phyloP scores from a whole-genome alignment of 257 asterid species.

The Salvia hispanica region DNA sequence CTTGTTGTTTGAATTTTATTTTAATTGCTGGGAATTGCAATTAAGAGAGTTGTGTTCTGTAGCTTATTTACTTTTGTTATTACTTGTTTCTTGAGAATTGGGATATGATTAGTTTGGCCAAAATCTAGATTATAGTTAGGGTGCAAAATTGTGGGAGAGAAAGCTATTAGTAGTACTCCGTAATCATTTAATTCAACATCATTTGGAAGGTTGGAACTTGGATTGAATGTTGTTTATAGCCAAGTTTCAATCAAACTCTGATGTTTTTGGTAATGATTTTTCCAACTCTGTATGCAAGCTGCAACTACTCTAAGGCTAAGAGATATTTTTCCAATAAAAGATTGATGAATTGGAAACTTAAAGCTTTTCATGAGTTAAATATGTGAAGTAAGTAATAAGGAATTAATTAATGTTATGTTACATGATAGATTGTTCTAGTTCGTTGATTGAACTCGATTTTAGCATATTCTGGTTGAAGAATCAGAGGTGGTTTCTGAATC shows the following conservation, averaged over 20 bases:
- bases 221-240: neutral
- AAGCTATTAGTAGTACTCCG: neutral
- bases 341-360: neutral
- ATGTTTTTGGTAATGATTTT: neutral
- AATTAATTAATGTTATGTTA: neutral
- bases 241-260: slow-evolving; percentile 3
- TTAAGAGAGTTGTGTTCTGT: neutral
- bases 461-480: neutral
- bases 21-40: too few relatives aligned
- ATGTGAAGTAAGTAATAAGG: neutral
- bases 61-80: neutral
- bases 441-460: slow-evolving; percentile 3
- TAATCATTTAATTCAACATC: neutral
- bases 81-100: neutral
- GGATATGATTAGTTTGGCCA: slow-evolving; percentile 16
- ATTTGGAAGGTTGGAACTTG: slow-evolving; percentile 18
- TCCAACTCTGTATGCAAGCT: slow-evolving; percentile 6
- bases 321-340: neutral
- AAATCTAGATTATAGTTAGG: neutral
- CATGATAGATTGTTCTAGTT: neutral
- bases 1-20: neutral
- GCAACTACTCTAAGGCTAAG: neutral
- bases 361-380: neutral
- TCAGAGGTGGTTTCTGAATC: neutral
- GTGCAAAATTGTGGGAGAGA: slow-evolving; percentile 9